Percentiles rank a stretch among this genome's conserved stretches.
Conservation (phyloP, 176 grass and related monocot genomes). For the Avena eriantha region DNA sequence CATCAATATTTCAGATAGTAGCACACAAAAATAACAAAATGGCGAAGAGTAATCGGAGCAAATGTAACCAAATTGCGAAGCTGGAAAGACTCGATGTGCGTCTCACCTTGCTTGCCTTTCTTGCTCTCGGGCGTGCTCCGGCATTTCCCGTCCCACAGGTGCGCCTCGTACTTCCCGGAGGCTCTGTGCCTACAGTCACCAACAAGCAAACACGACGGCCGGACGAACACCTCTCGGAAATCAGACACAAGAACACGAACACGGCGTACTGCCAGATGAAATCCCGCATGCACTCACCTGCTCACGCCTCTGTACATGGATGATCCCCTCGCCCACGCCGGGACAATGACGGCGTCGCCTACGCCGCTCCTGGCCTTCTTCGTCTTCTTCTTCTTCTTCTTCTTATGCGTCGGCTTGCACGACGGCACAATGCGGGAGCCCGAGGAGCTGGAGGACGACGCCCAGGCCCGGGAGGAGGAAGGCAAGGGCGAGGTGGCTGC, state of each 20-base stretch:
- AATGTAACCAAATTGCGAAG: not conserved
- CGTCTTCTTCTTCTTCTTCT: not conserved
- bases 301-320: conserved; percentile 84
- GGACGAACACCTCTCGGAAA: not conserved
- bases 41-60: not conserved
- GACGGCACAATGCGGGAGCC: conserved; percentile 38
- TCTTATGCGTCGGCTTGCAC: not conserved
- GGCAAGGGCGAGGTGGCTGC: conserved; percentile 20
- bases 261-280: not conserved
- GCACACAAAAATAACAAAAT: not conserved
- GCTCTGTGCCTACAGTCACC: conserved; percentile 59
- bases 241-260: not conserved
- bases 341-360: conserved; percentile 31
- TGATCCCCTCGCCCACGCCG: conserved; percentile 47
- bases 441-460: conserved; percentile 7
- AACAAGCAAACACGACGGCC: not conserved
- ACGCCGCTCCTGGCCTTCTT: conserved; percentile 7
- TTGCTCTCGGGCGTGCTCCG: conserved; percentile 52
- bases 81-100: not conserved
- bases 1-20: conserved; percentile 44
- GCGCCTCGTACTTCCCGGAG: conserved; percentile 78
- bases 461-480: conserved; percentile 9
- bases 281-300: conserved; percentile 45
- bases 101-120: conserved; percentile 84
- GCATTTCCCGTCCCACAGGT: conserved; percentile 74